Percentiles rank a stretch among this genome's conserved stretches.
These are phyloP conservation scores for Zelonia costaricensis DNA, from an alignment of 208 protist genomes.

Conservation along the genomic window DNA sequence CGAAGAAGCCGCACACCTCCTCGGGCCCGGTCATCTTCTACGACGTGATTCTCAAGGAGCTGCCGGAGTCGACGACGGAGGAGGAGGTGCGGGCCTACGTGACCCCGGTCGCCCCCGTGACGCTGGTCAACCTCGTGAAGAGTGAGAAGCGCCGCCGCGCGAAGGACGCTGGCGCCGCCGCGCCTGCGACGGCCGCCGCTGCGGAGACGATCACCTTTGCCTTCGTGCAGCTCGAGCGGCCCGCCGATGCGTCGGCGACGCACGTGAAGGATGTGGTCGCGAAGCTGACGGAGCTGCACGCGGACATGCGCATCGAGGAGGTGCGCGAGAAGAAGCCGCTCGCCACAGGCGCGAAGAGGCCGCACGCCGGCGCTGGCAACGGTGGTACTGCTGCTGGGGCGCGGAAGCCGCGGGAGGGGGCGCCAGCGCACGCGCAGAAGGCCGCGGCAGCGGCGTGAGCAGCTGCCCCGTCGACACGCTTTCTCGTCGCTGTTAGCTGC, in stretches of 20 bases:
- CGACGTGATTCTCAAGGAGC: conserved; percentile 79
- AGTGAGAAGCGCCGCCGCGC: conserved; percentile 46
- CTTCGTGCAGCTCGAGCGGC: conserved; percentile 76
- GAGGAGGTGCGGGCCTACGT: conserved; percentile 58
- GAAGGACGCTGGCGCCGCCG: conserved; percentile 33
- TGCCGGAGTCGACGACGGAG: conserved; percentile 51
- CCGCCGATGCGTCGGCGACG: conserved; percentile 40
- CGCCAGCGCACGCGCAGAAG: neutral
- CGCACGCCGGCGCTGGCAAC: too few relatives aligned
- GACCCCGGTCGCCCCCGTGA: conserved; percentile 30
- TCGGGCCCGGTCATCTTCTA: conserved; percentile 57
- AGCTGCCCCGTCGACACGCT: neutral
- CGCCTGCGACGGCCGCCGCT: too few relatives aligned
- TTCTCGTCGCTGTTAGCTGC: too few relatives aligned
- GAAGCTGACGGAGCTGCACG: conserved; percentile 28
- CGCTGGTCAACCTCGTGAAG: conserved; percentile 58
- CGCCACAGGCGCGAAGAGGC: neutral
- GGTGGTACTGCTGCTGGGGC: neutral
- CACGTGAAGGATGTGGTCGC: conserved; percentile 44
- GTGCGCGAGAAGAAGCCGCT: conserved; percentile 46
- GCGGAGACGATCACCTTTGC: conserved; percentile 57
- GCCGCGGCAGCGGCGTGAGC: neutral
- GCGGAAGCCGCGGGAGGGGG: conserved; percentile 1
- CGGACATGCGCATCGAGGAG: conserved; percentile 56
- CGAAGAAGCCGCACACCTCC: neutral